Conservation (phyloP, 805 yeast species). For the Starmerella riodocensis region DNA sequence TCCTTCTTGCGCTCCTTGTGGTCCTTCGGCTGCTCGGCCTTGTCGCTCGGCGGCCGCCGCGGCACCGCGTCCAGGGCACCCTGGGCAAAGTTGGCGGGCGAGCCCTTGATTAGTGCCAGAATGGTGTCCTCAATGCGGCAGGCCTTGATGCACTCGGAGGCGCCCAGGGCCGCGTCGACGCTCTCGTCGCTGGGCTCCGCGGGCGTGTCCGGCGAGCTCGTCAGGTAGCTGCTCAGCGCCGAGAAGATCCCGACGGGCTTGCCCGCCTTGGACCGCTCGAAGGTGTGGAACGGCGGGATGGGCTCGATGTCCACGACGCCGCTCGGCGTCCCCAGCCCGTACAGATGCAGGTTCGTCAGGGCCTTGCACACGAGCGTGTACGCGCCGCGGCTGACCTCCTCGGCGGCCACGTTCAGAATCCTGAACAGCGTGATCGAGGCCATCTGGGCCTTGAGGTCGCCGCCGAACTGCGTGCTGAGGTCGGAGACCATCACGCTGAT, state of each 20-base stretch:
- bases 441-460: constrained; percentile 82
- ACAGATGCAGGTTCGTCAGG: constrained; percentile 53
- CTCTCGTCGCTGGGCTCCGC: constrained; percentile 91
- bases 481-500: constrained; percentile 61
- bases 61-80: constrained; percentile 26
- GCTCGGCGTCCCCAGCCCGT: constrained; percentile 40
- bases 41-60: background rate
- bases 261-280: constrained; percentile 46
- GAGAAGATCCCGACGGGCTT: constrained; percentile 73
- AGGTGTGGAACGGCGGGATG: constrained; percentile 49
- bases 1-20: background rate
- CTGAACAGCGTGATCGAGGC: constrained; percentile 77
- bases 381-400: constrained; percentile 33
- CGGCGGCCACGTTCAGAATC: constrained; percentile 47
- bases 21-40: background rate
- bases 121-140: constrained; percentile 49
- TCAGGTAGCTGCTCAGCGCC: constrained; percentile 80
- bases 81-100: constrained; percentile 26
- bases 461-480: constrained; percentile 69
- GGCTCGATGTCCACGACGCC: constrained; percentile 30
- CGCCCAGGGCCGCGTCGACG: constrained; percentile 68
- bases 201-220: constrained; percentile 73
- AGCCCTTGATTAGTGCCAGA: constrained; percentile 29
- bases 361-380: constrained; percentile 54
- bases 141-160: constrained; percentile 69